These are phyloP conservation scores for Aristolochia contorta DNA, from an alignment of 164 flowering plant species.

Conservation along the genomic window DNA sequence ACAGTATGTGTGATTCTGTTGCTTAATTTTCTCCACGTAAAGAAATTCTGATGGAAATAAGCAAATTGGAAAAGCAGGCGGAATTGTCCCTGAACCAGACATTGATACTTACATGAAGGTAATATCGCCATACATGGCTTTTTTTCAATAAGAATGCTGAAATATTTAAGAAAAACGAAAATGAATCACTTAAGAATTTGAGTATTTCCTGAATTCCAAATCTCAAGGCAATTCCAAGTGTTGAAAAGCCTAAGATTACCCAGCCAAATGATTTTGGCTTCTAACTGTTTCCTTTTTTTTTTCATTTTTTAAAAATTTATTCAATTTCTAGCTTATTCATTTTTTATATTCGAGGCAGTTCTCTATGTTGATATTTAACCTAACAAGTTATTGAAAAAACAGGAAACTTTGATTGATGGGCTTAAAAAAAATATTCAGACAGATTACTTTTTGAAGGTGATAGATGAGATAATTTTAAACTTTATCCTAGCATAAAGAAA, in stretches of 20 bases:
- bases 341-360: background rate
- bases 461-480: background rate
- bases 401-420: conserved; percentile 58
- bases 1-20: background rate
- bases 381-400: background rate
- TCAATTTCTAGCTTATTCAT: no score
- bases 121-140: background rate
- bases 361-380: background rate
- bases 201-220: no score
- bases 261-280: no score
- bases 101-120: conserved; percentile 77
- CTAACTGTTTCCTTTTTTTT: no score
- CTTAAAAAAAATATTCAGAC: conserved; percentile 45
- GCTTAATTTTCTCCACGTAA: background rate
- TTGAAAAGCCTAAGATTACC: no score
- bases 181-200: no score
- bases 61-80: conserved; percentile 52
- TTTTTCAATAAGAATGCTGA: no score
- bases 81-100: conserved; percentile 61
- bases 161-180: no score
- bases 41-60: conserved; percentile 55
- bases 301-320: no score
- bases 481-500: no score
- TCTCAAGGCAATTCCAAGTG: no score
- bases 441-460: conserved; percentile 62